Conservation (phyloP, 805 yeast species). For the Zygotorulaspora florentina region DNA sequence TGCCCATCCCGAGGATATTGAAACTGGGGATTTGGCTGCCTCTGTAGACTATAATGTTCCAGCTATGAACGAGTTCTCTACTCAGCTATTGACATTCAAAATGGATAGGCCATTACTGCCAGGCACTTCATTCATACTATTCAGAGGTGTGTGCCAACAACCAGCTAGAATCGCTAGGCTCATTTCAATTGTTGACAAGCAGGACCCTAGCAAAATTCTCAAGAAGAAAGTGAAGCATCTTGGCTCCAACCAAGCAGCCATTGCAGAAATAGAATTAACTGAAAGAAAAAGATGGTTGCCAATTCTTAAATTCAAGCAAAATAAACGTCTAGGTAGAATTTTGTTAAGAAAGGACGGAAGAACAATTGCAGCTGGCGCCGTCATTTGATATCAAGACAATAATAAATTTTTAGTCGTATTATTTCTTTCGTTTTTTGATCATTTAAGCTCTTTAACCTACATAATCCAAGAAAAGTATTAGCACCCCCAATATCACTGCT, state of each 20-base stretch:
- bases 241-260: conserved; percentile 92
- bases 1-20: conserved; percentile 41
- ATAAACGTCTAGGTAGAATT: conserved; percentile 92
- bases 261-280: conserved; percentile 95
- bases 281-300: conserved; percentile 89
- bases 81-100: conserved; percentile 62
- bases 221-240: conserved; percentile 92
- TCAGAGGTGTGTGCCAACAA: conserved; percentile 67
- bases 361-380: conserved; percentile 95
- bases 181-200: conserved; percentile 63
- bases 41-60: conserved; percentile 44
- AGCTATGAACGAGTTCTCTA: conserved; percentile 46
- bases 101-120: conserved; percentile 66
- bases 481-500: conserved; percentile 52
- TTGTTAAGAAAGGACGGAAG: conserved; percentile 97
- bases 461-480: conserved; percentile 54
- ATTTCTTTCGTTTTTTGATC: not conserved
- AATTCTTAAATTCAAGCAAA: conserved; percentile 77
- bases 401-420: not conserved
- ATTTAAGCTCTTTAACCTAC: conserved; percentile 32
- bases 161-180: conserved; percentile 62
- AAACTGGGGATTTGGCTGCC: conserved; percentile 65
- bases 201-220: conserved; percentile 72
- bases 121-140: conserved; percentile 74
- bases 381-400: conserved; percentile 51